Evolutionary conservation across 192 early-diverging fungal species (phyloP), one percentile per base, ranked within the genome.

Genomic region (Chytriomyces hyalinus): DNA sequence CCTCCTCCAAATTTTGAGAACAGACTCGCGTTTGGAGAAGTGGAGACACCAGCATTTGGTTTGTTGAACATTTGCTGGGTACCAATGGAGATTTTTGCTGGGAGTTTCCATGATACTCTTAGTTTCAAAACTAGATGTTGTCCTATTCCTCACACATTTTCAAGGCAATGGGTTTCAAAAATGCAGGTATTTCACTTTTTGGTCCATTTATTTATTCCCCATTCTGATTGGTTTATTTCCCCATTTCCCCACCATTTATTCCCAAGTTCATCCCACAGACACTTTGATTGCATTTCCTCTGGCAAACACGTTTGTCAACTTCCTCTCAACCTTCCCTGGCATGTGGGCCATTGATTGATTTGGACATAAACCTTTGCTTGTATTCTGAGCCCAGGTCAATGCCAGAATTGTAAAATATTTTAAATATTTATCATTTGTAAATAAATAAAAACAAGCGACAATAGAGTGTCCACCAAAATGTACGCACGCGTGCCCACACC

Each of bases 311-410:
- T 85, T 92, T 65, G 82, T 98, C 75, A 98, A 98, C 82, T 85
- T 96, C n/a, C 70, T 95, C 68, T 84, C 87, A n/a, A 97, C 95
- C 43, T 89, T 98, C 70, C 96, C 96, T 20, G 95, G 93, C 59
- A 97, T 96, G 74, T 83, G 94, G 66, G 92, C 87, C 78, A 81
- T 97, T 57, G 96, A 97, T 62, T 83, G 84, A 36, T 92, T 92
- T 88, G 96, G 96, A 59, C 94, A 95, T 67, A 88, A 92, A 46
- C 89, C 88, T n/a, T n/a, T n/a, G n/a, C n/a, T n/a, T n/a, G n/a
- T n/a, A n/a, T n/a, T n/a, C n/a, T n/a, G n/a, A n/a, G n/a, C n/a
- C n/a, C n/a, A n/a, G n/a, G n/a, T n/a, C n/a, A n/a, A n/a, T n/a
- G n/a, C n/a, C n/a, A n/a, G n/a, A n/a, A n/a, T n/a, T n/a, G n/a